Conservation (phyloP, 352 stramenopile genomes). For the Phytopythium kandeliae region DNA sequence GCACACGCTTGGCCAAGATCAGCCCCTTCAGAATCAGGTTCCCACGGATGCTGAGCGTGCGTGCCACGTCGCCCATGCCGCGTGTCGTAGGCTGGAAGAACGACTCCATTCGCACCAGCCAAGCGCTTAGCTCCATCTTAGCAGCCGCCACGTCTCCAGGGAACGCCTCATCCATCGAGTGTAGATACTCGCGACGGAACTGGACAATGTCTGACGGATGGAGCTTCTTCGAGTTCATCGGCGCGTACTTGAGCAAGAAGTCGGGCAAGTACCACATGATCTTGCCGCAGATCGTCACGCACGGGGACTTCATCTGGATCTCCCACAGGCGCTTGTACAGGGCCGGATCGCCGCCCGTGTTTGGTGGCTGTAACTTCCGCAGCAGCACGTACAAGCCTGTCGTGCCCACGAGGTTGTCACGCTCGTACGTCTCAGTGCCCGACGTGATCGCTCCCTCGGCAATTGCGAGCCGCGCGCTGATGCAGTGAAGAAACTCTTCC, state of each 20-base stretch:
- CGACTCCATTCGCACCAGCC: slow-evolving; percentile 85
- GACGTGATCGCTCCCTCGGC: slow-evolving; percentile 76
- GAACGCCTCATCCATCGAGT: slow-evolving; percentile 78
- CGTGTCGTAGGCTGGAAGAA: slow-evolving; percentile 82
- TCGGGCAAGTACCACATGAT: slow-evolving; percentile 84
- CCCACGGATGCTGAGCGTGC: slow-evolving; percentile 75
- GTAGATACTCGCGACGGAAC: slow-evolving; percentile 74
- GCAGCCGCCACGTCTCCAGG: slow-evolving; percentile 67
- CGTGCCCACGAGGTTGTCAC: slow-evolving; percentile 81
- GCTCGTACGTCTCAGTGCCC: slow-evolving; percentile 84
- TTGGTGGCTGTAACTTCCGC: slow-evolving; percentile 74
- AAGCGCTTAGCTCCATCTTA: slow-evolving; percentile 78
- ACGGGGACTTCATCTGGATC: slow-evolving; percentile 72
- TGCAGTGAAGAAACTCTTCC: slow-evolving; percentile 84
- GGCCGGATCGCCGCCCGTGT: slow-evolving; percentile 77
- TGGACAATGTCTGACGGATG: slow-evolving; percentile 68
- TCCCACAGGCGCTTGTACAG: slow-evolving; percentile 92
- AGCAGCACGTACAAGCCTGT: slow-evolving; percentile 90
- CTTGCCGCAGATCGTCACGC: slow-evolving; percentile 80
- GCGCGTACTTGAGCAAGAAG: slow-evolving; percentile 81
- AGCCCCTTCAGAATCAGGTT: slow-evolving; percentile 91
- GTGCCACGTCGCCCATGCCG: slow-evolving; percentile 60
- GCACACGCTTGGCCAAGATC: slow-evolving; percentile 84
- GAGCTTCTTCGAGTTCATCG: slow-evolving; percentile 82
- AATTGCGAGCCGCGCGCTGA: slow-evolving; percentile 58